These are phyloP conservation scores for Mycena alexandri DNA, from an alignment of 768 basidiomycete species.

Conservation along the genomic window DNA sequence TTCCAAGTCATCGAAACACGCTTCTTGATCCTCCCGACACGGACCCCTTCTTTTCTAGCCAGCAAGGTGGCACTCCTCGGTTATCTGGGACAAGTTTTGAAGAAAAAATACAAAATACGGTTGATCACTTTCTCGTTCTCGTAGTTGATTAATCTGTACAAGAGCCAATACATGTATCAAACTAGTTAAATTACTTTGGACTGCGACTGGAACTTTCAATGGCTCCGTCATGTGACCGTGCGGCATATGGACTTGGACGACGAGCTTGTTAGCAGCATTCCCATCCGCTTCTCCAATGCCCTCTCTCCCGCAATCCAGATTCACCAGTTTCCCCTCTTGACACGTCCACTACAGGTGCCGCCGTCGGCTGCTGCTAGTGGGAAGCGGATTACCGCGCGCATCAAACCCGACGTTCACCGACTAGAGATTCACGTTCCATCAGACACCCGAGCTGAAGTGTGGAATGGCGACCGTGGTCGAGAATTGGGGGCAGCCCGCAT, in stretches of 20 bases:
- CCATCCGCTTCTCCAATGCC: slow-evolving; percentile 77
- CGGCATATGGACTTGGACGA: slow-evolving; percentile 55
- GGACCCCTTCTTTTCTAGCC: neutral
- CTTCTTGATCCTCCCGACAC: slow-evolving; percentile 17
- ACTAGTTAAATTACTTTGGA: neutral
- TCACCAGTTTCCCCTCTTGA: slow-evolving; percentile 86
- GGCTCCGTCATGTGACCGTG: slow-evolving; percentile 22
- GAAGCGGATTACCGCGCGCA: slow-evolving; percentile 80
- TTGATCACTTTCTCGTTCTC: neutral
- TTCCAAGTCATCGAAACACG: slow-evolving; percentile 11
- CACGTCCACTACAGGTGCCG: slow-evolving; percentile 79
- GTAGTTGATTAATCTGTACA: slow-evolving; percentile 5
- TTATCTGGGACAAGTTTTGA: slow-evolving; percentile 3
- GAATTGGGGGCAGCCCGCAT: slow-evolving; percentile 73
- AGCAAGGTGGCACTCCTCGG: neutral
- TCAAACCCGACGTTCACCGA: slow-evolving; percentile 72
- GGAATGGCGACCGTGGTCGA: slow-evolving; percentile 78
- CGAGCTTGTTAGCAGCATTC: slow-evolving; percentile 75
- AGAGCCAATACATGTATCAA: neutral
- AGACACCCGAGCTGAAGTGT: slow-evolving; percentile 85
- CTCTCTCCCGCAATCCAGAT: slow-evolving; percentile 76
- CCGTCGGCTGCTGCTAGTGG: slow-evolving; percentile 81
- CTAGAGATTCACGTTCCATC: slow-evolving; percentile 86
- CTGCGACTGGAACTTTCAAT: too few relatives aligned
- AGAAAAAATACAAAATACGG: slow-evolving; percentile 10